These are phyloP conservation scores for Komagataea norvegica DNA, from an alignment of 1,139 yeast genomes.

Conservation along the genomic window DNA sequence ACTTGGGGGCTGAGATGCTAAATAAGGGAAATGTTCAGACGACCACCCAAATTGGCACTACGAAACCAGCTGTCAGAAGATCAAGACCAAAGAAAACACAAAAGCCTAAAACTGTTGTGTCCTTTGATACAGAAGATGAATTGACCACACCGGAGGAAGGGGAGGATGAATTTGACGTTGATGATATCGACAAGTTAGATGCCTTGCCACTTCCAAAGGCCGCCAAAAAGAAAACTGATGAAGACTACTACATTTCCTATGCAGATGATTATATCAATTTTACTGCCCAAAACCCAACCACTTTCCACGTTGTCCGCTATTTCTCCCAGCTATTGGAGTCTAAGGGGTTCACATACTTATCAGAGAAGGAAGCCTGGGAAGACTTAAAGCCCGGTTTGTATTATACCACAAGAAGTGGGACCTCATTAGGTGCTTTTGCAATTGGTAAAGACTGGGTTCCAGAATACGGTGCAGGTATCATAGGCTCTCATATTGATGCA, in stretches of 20 bases:
- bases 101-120: constrained; percentile 9
- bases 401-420: constrained; percentile 53
- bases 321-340: constrained; percentile 39
- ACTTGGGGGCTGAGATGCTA: constrained; percentile 21
- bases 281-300: constrained; percentile 57
- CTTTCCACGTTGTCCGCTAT: constrained; percentile 51
- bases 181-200: constrained; percentile 9
- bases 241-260: constrained; percentile 34
- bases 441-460: constrained; percentile 57
- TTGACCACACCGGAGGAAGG: constrained; percentile 13
- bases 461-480: constrained; percentile 50
- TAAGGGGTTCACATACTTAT: constrained; percentile 49
- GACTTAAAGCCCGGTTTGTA: constrained; percentile 42
- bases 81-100: constrained; percentile 5
- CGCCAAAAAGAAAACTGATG: neutral
- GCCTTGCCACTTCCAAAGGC: neutral
- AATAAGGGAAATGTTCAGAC: constrained; percentile 4
- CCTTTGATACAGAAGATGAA: constrained; percentile 22
- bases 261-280: constrained; percentile 52
- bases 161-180: constrained; percentile 11
- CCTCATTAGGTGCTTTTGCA: constrained; percentile 51
- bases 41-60: neutral
- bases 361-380: constrained; percentile 48
- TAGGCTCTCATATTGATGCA: constrained; percentile 60
- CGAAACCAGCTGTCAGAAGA: too few relatives aligned